Conservation (phyloP, 2,329 filamentous ascomycete species). For the Simplicillium aogashimaense region DNA sequence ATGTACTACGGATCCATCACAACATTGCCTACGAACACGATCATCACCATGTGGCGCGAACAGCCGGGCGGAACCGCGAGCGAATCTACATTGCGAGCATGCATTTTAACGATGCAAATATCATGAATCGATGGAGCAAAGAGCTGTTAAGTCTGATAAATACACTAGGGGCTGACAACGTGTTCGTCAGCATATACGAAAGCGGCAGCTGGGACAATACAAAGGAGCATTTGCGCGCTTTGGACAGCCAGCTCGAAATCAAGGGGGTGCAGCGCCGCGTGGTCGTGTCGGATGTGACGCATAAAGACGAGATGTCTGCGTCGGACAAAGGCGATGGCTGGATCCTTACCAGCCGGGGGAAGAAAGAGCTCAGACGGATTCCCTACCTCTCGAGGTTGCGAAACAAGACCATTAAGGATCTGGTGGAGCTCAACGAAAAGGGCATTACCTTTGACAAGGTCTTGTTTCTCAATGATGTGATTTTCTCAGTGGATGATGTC, state of each 20-base stretch:
- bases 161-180: conserved; percentile 50
- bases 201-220: conserved; percentile 61
- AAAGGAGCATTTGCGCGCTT: conserved; percentile 46
- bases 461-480: conserved; percentile 54
- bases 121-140: conserved; percentile 52
- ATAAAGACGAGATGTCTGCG: conserved; percentile 42
- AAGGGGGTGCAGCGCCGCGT: conserved; percentile 45
- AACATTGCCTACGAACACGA: conserved; percentile 18
- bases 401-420: conserved; percentile 52
- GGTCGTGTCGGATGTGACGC: conserved; percentile 47
- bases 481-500: conserved; percentile 48
- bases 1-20: conserved; percentile 26
- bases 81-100: conserved; percentile 59
- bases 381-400: conserved; percentile 56
- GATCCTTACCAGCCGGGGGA: conserved; percentile 47
- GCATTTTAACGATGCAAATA: conserved; percentile 55
- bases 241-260: conserved; percentile 43
- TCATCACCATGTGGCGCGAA: conserved; percentile 9
- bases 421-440: conserved; percentile 37
- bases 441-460: conserved; percentile 48
- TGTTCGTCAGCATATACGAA: conserved; percentile 59
- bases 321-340: conserved; percentile 43
- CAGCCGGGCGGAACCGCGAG: conserved; percentile 18
- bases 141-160: conserved; percentile 48
- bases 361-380: conserved; percentile 52